Evolutionary conservation across 2,329 filamentous ascomycete species (phyloP).

Genomic region (Neopestalotiopsis rosae): DNA sequence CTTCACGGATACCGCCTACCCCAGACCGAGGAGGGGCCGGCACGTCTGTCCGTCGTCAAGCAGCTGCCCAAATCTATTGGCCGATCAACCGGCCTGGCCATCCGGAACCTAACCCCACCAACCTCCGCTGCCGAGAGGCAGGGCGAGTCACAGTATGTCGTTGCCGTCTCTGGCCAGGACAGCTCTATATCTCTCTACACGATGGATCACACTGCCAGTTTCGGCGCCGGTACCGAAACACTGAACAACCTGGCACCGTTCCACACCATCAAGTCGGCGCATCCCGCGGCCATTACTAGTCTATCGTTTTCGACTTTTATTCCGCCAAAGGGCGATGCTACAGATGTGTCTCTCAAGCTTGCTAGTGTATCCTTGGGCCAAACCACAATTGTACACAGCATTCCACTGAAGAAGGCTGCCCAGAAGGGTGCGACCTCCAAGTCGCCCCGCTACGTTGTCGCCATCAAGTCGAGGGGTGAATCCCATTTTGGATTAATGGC

Average conservation of each 20-base stretch:
- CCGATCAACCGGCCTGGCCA: slow-evolving; percentile 78
- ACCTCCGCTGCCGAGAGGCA: slow-evolving; percentile 54
- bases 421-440: slow-evolving; percentile 45
- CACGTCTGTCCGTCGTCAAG: slow-evolving; percentile 56
- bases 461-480: slow-evolving; percentile 58
- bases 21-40: slow-evolving; percentile 42
- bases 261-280: slow-evolving; percentile 57
- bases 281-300: slow-evolving; percentile 63
- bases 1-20: slow-evolving; percentile 63
- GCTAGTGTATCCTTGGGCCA: slow-evolving; percentile 84
- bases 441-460: slow-evolving; percentile 73
- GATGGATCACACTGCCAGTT: slow-evolving; percentile 67
- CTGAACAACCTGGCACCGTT: slow-evolving; percentile 59
- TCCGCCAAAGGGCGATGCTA: slow-evolving; percentile 53
- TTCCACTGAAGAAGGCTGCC: slow-evolving; percentile 64
- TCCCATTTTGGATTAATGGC: slow-evolving; percentile 58
- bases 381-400: slow-evolving; percentile 78
- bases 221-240: slow-evolving; percentile 47
- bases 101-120: slow-evolving; percentile 69
- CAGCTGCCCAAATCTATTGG: slow-evolving; percentile 72
- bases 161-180: slow-evolving; percentile 83
- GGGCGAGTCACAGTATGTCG: slow-evolving; percentile 75
- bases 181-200: slow-evolving; percentile 80
- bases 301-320: slow-evolving; percentile 63
- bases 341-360: slow-evolving; percentile 71